These are phyloP conservation scores for Dioscorea cayenensis DNA, from an alignment of 116 monocot species.

Conservation along the genomic window DNA sequence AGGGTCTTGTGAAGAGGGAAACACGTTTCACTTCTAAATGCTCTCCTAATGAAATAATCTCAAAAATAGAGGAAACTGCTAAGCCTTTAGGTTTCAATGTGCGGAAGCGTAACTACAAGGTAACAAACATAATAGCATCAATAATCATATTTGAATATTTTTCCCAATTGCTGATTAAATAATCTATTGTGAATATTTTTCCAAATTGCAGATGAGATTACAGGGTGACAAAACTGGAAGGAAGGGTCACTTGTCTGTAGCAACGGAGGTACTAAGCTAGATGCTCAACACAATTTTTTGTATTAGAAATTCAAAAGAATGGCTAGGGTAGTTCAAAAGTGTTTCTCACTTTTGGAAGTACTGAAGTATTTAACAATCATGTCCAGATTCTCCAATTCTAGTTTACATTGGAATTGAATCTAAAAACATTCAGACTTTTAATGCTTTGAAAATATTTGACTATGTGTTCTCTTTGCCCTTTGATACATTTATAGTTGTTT, in stretches of 20 bases:
- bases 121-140: conserved; percentile 8
- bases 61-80: conserved; percentile 75
- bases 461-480: no score
- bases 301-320: background rate
- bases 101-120: conserved; percentile 73
- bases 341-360: background rate
- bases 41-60: conserved; percentile 75
- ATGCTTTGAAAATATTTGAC: no score
- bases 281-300: no score
- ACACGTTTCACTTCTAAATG: conserved; percentile 66
- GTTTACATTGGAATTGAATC: background rate
- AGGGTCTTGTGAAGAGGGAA: conserved; percentile 62
- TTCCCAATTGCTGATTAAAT: conserved; percentile 37
- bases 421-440: background rate
- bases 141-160: no score
- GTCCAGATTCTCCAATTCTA: background rate
- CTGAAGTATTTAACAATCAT: background rate
- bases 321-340: background rate
- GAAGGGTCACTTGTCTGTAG: conserved; percentile 80
- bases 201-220: conserved; percentile 59
- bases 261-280: conserved; percentile 63
- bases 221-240: conserved; percentile 77
- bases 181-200: background rate
- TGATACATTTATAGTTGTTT: no score
- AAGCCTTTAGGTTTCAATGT: conserved; percentile 88